phyloP scores from a whole-genome alignment of 768 basidiomycete species.

The Tremella yokohamensis region DNA sequence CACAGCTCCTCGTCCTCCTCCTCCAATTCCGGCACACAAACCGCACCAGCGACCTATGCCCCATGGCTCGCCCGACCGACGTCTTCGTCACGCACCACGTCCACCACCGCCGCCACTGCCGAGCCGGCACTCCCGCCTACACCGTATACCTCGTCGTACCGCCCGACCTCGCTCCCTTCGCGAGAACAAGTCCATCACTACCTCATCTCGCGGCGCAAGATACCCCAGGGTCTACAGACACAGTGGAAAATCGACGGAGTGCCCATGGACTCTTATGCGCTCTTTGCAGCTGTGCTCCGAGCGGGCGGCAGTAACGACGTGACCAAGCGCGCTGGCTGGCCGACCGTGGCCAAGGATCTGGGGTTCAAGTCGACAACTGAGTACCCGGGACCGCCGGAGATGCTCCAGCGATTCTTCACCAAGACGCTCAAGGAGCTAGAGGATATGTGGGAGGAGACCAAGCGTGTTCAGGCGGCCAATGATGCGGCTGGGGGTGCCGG shows the following conservation, averaged over 20 bases:
- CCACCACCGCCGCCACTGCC: neutral
- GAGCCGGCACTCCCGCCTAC: conserved; percentile 6
- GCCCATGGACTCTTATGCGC: conserved; percentile 24
- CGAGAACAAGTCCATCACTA: conserved; percentile 32
- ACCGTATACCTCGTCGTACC: conserved; percentile 8
- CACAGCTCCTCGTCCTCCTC: too few species aligned
- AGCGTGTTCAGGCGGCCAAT: conserved; percentile 17
- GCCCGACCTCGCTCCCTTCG: conserved; percentile 23
- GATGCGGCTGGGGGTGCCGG: neutral
- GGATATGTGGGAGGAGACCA: conserved; percentile 35
- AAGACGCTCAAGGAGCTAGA: conserved; percentile 25
- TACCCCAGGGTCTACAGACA: conserved; percentile 22
- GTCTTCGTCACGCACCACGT: conserved; percentile 1
- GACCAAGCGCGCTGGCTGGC: conserved; percentile 18
- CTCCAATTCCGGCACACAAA: too few species aligned
- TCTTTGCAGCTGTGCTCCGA: conserved; percentile 24
- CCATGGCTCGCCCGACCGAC: neutral
- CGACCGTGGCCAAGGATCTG: conserved; percentile 20
- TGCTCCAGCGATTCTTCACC: conserved; percentile 18
- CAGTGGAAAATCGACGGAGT: conserved; percentile 25
- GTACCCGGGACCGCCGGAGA: neutral
- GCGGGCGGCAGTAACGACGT: conserved; percentile 31
- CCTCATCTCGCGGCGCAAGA: conserved; percentile 20
- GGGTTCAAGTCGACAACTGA: conserved; percentile 9
- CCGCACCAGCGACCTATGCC: too few species aligned